Base-by-base conservation (phyloP, 176 grass and related monocot species). In the Pharus latifolius region DNA sequence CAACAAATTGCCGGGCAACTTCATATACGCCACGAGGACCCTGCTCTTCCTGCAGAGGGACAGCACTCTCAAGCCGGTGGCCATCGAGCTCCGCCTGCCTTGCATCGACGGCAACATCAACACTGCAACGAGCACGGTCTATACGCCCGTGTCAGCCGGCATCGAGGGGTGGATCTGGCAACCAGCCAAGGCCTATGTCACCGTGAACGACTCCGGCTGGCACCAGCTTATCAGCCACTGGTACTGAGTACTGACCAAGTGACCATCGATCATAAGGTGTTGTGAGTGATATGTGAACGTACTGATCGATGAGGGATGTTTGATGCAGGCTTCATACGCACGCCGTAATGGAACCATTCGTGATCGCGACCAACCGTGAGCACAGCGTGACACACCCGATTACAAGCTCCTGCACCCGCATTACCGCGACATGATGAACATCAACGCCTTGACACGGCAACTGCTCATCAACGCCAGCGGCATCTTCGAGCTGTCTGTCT, bases 191-290 rank as follows among this genome's bases (percentile, higher is more conserved):
- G 78, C 78, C 27, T 73, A 81, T 10, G 78, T 24, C 18, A n/a
- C 27, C 37, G 78, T 81, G 2, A 65, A 73, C 0, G 78, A 81
- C 25, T 73, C 78, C 0, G 68, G 68, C 1, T 11, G 23, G 23
- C 78, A 81, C 49, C 69, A 38, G 14, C 59, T 81, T 18, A 29
- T 81, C 28, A 76, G 60, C 73, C 73, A 76, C 45, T 76, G 73
- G 73, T 76, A 34, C 35, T 38, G 35, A 10, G 2, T 10, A 11
- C 1, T 3, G 15, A 23, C 1, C 19, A 12, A 17, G 2, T 28
- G 16, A 4, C 9, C 35, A 4, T 38, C 9, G 8, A 11, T 10
- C n/a, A n/a, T 23, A 15, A 15, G 56, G 31, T 34, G 10, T 13
- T 26, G 14, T 65, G 16, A 10, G 2, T 12, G 4, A 19, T 29